Evolutionary conservation across 2,329 filamentous ascomycete species (phyloP), one percentile per base, ranked within the genome.

Genomic region (Ophiocordyceps camponoti-saundersi): DNA sequence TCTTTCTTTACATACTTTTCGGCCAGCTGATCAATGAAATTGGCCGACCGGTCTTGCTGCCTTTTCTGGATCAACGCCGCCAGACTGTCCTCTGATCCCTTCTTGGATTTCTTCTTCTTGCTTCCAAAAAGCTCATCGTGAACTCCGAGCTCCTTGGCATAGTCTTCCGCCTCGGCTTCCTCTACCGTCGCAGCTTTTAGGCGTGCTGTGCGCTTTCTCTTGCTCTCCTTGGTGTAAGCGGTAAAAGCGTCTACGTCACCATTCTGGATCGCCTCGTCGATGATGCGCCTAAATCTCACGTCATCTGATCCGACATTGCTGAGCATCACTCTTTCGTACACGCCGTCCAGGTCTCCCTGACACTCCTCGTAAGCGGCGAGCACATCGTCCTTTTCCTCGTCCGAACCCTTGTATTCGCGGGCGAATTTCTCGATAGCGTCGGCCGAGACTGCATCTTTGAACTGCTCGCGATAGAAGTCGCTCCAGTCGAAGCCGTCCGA

Each of bases 241-340:
- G 72, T 66, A 60, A 79, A 89, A 0, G 68, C 67, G 42, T 79
- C 64, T 0, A 93, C 81, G 36, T 85, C 77, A 1, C 77, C 77
- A 4, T 67, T 71, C 34, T 72, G 69, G 56, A 98, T 92, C 3
- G 88, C 92, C 34, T 78, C 71, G 57, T 94, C 78, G 47, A 98
- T 87, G 42, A 94, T 85, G 16, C 59, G 64, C 15, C 86, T 75
- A 65, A 95, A 95, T 10, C 92, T 73, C 47, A 83, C 80, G 55
- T 98, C 92, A 54, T 98, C 92, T 47, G 83, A 79, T 2, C 87
- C 59, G 11, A 88, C 80, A 57, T 90, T 75, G 55, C 86, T 93
- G 42, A 95, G 72, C 80, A 98, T 94, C 40, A 98, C 82, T 0
- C 69, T 68, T 59, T 88, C 77, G 63, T 93, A 96, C 1, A 98